Evolutionary conservation across 805 yeast species (phyloP), one percentile per base, ranked within the genome.

Genomic region (Candida corydali): DNA sequence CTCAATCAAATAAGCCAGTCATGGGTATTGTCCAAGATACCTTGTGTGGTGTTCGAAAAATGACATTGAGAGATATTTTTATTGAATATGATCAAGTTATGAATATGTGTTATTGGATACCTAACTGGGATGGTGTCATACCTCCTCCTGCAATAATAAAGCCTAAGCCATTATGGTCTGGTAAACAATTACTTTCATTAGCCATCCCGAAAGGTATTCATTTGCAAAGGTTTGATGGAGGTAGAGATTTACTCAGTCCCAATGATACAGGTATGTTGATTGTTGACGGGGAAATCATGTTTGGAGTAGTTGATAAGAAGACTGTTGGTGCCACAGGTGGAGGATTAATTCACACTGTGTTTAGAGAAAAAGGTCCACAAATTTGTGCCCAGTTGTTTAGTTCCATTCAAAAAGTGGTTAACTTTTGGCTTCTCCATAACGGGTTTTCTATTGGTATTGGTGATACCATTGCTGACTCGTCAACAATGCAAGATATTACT

Each of bases 21-120:
- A 93, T 93, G 99, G 99, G 99, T 69, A 93, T 93, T 70, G 98
- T 93, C 44, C 99, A 93, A 70, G 99, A 93, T 65, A 89, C 99
- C 0, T 70, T 93, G 47, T 88, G 97, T 76, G 99, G 98, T 70
- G 74, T 91, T 37, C 82, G 98, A 67, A 93, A 93, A 60, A 78
- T 93, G 85, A 91, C 98, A 0, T 67, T 86, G 44, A 81, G 96
- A 61, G 98, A 93, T 57, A 75, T 69, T 29, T 93, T 89, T 54
- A 69, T 93, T 39, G 96, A 86, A 46, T 86, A 81, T 57, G 95
- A 87, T 47, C 95, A 88, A 66, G 96, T 91, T 39, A 86, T 93
- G 91, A 93, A 93, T 57, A 84, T 94, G 69, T 73, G 89, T 49
- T 93, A 84, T 63, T 94, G 98, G 98, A 87, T 94, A 49, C 98